Evolutionary conservation across 345 rosid species (phyloP), one percentile per base, ranked within the genome.

Genomic region (Citrus medica): DNA sequence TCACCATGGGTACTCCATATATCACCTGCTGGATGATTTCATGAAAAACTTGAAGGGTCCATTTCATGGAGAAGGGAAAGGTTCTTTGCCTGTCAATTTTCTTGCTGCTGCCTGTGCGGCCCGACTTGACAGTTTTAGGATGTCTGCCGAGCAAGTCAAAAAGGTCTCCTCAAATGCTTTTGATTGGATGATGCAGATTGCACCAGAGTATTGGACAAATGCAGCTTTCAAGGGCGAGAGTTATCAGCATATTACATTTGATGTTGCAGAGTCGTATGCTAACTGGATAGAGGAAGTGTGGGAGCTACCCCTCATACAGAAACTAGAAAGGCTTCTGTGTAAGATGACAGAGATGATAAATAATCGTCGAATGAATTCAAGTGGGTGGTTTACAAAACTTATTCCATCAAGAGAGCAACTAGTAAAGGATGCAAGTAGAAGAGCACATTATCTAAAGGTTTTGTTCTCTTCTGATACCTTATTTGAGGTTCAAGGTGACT

Each of bases 401-500:
- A 87, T 89, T 77, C 98, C 98, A n/a, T 85, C 89, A 1, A 90
- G 84, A 80, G 97, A 95, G 88, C 83, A 84, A 77, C 84, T 73
- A 79, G 73, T 95, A 28, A 82, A 62, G 60, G 95, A 95, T 75
- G 97, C 91, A 78, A 82, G 80, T 76, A 72, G 58, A 33, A 88
- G 83, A 79, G 92, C 94, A 21, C 46, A 40, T 55, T 75, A 78
- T 65, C 79, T 92, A 22, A 89, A 83, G 83, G 98, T 93, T 42
- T 82, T 92, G 81, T 85, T 93, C 80, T 95, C 96, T 35, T 88
- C 97, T 17, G 97, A 91, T 79, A 89, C 89, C 5, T 83, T 95
- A n/a, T 92, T 93, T 28, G 98, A 95, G 88, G 98, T 95, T 82
- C 98, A 93, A 38, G 94, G 88, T 40, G 87, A 83, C 32, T 86